Evolutionary conservation across 108 stramenopile genomes (phyloP).

Genomic region (Cyclotella atomus): DNA sequence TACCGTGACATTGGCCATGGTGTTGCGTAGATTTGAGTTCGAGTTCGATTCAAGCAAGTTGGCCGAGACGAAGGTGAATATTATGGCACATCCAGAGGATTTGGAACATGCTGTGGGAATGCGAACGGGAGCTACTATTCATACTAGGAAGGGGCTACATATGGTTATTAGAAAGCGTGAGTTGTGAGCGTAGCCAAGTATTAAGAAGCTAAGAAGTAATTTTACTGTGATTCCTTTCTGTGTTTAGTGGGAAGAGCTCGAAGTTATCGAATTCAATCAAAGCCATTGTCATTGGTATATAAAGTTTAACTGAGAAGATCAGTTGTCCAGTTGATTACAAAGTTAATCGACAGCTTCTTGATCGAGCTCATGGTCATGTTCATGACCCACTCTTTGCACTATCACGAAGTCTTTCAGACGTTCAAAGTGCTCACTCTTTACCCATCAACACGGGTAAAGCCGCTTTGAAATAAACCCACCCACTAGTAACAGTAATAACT

Average conservation of each 20-base stretch:
- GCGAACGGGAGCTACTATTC: conserved; percentile 96
- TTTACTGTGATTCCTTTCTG: no score
- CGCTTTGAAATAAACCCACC: conserved; percentile 83
- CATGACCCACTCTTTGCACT: no score
- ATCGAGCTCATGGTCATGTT: no score
- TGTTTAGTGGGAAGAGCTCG: no score
- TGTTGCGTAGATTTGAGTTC: conserved; percentile 91
- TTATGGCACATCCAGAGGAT: conserved; percentile 58
- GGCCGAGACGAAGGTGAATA: conserved; percentile 38
- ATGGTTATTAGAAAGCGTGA: conserved; percentile 83
- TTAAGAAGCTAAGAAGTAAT: no score
- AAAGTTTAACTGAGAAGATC: no score
- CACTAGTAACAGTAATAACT: conserved; percentile 86
- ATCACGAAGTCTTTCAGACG: no score
- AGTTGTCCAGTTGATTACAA: no score
- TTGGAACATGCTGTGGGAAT: conserved; percentile 94
- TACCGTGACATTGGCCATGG: conserved; percentile 90
- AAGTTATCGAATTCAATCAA: no score
- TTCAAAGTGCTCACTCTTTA: conserved; percentile 51
- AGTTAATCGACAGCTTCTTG: no score
- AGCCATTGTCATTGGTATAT: no score
- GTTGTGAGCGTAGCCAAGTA: not conserved
- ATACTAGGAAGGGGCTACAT: conserved; percentile 90
- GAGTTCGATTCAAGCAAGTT: conserved; percentile 77
- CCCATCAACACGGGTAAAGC: conserved; percentile 71